phyloP scores from a whole-genome alignment of 129 eudicot genomes.

The Artemisia tridentata region DNA sequence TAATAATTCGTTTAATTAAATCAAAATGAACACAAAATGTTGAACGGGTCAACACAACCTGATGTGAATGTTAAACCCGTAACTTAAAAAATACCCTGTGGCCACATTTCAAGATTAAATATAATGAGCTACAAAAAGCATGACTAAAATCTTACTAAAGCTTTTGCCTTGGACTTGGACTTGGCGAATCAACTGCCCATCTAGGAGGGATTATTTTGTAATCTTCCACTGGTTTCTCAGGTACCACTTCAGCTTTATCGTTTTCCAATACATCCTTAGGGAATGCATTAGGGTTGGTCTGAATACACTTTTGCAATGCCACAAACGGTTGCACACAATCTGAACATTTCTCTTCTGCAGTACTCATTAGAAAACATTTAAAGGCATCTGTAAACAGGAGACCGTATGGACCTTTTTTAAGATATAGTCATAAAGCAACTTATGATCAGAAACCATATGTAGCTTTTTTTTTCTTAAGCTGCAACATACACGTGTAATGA shows the following conservation, averaged over 20 bases:
- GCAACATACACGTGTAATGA: too few species aligned
- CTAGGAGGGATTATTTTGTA: constrained; percentile 61
- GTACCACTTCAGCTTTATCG: constrained; percentile 33
- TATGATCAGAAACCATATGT: too few species aligned
- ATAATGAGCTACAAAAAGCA: constrained; percentile 13
- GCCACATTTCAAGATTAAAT: not conserved
- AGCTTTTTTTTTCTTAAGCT: too few species aligned
- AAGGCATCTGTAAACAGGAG: too few species aligned
- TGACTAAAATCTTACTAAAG: constrained; percentile 32
- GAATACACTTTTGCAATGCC: constrained; percentile 78
- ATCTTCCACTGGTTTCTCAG: constrained; percentile 46
- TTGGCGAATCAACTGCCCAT: constrained; percentile 58
- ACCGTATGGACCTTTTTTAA: too few species aligned
- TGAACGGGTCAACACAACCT: not conserved
- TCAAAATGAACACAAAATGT: not conserved
- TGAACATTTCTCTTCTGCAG: constrained; percentile 68
- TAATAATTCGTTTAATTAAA: too few species aligned
- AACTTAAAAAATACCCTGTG: too few species aligned
- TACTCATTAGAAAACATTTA: too few species aligned
- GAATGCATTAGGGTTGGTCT: constrained; percentile 76
- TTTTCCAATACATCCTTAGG: constrained; percentile 67
- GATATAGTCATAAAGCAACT: too few species aligned
- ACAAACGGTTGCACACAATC: constrained; percentile 94
- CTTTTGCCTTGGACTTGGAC: constrained; percentile 39
- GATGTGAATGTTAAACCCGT: not conserved